Evolutionary conservation across 768 basidiomycete species (phyloP), one percentile per base, ranked within the genome.

Genomic region (Leccinum ochraceum): DNA sequence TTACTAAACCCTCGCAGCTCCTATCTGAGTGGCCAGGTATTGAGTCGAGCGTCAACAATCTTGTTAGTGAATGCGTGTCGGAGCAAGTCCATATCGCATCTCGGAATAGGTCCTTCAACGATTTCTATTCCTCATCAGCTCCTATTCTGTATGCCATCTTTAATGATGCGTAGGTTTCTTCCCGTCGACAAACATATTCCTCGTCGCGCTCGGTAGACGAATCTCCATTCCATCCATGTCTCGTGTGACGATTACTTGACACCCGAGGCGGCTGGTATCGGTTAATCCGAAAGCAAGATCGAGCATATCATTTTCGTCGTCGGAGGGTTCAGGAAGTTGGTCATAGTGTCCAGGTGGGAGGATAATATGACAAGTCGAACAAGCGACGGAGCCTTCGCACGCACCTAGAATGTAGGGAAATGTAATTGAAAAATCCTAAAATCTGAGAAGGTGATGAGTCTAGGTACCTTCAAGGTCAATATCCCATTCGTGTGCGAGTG

Each of bases 271-370:
- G 63, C 90, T 96, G 66, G 96, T 98, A 69, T 98, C 96, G 1
- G 94, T 95, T 56, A 98, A 80, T 0, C 94, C 97, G 68, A 98
- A 98, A 4, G 96, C 96, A 83, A 98, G 92, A 74, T 98, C 96
- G 42, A 99, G 83, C 94, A 95, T 95, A 68, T 94, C 95, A 69
- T 98, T 99, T 77, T 99, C 96, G 71, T 99, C 96, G 65, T 98
- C 96, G 58, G 91, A 91, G 4, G 96, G 95, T 69, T 98, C 96
- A 1, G 92, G 89, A 3, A 98, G 82, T 52, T 83, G 72, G 73
- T 98, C 92, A 72, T 95, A 98, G 61, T 87, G 81, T 68, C 94
- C 65, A 28, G 63, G 69, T 30, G 62, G 66, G 34, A 72, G 66
- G 17, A 99, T 93, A 58, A 98, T 85, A 73, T 99, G 96, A 73